Percentiles rank a stretch among this genome's conserved stretches.
Conservation (phyloP, 129 eudicot species). For the sunflower (Helianthus annuus) region DNA sequence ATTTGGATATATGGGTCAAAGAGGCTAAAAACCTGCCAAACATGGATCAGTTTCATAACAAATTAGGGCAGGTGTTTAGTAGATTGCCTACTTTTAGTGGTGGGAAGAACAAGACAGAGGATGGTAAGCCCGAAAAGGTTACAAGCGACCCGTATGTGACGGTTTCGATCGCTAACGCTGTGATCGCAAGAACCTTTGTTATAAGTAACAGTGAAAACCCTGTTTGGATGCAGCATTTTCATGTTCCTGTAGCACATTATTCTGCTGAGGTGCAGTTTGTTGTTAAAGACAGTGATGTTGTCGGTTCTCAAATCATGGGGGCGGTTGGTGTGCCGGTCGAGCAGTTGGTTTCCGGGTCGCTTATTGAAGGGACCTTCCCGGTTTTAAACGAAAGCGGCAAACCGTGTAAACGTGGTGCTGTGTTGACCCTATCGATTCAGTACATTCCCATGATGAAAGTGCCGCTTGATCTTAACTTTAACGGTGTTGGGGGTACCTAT, state of each 20-base stretch:
- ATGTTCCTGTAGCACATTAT: conserved; percentile 46
- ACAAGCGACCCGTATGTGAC: conserved; percentile 52
- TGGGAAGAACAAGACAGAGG: conserved; percentile 34
- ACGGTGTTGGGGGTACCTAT: conserved; percentile 42
- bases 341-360: conserved; percentile 28
- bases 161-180: conserved; percentile 40
- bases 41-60: conserved; percentile 44
- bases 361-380: conserved; percentile 38
- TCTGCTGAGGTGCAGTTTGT: conserved; percentile 38
- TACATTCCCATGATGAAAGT: conserved; percentile 34
- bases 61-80: conserved; percentile 32
- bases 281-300: conserved; percentile 44
- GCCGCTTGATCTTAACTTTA: conserved; percentile 14
- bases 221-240: conserved; percentile 45
- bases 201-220: conserved; percentile 44
- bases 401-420: conserved; percentile 36
- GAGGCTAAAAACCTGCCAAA: conserved; percentile 46
- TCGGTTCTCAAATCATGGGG: conserved; percentile 44
- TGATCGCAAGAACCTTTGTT: conserved; percentile 45
- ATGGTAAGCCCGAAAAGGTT: conserved; percentile 31
- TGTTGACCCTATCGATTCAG: conserved; percentile 37
- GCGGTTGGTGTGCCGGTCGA: conserved; percentile 42
- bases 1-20: conserved; percentile 47
- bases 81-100: conserved; percentile 34
- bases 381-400: conserved; percentile 35